Evolutionary conservation across 805 yeast species (phyloP).

Genomic region (Lipomyces orientalis): DNA sequence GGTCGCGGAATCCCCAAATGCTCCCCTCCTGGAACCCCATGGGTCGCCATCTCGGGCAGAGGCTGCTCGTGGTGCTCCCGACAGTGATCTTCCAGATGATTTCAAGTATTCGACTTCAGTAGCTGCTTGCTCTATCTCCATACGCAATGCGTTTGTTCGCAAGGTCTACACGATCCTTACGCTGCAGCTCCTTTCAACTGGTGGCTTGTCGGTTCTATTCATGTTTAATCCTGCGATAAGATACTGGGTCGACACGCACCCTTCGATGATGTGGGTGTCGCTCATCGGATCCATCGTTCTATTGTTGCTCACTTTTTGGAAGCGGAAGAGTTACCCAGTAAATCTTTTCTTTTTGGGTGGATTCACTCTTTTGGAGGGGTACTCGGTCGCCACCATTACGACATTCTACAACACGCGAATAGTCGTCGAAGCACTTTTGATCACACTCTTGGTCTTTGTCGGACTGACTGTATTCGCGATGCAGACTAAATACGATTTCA

Average conservation of each 20-base stretch:
- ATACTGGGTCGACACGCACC: constrained; percentile 61
- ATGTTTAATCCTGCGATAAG: constrained; percentile 53
- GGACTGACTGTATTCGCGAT: constrained; percentile 79
- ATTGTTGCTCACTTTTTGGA: constrained; percentile 65
- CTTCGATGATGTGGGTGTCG: constrained; percentile 64
- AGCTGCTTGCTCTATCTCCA: constrained; percentile 73
- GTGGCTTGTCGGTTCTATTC: constrained; percentile 60
- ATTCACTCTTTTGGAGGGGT: constrained; percentile 78
- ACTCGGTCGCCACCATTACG: constrained; percentile 70
- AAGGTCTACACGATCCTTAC: constrained; percentile 78
- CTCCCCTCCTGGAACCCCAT: constrained; percentile 29
- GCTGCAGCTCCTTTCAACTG: constrained; percentile 67
- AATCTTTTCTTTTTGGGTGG: constrained; percentile 64
- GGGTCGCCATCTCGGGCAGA: constrained; percentile 18
- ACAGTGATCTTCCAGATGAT: constrained; percentile 53
- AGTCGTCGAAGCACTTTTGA: constrained; percentile 70
- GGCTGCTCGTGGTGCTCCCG: constrained; percentile 23
- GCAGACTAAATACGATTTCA: constrained; percentile 77
- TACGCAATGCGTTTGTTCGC: constrained; percentile 76
- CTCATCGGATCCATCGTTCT: constrained; percentile 65
- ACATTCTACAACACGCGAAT: constrained; percentile 65
- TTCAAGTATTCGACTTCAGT: constrained; percentile 82
- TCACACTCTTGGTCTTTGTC: constrained; percentile 72
- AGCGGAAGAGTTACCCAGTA: constrained; percentile 71
- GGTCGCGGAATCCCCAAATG: background rate